These are phyloP conservation scores for Penstemon davidsonii DNA, from an alignment of 257 asterid species.

Conservation along the genomic window DNA sequence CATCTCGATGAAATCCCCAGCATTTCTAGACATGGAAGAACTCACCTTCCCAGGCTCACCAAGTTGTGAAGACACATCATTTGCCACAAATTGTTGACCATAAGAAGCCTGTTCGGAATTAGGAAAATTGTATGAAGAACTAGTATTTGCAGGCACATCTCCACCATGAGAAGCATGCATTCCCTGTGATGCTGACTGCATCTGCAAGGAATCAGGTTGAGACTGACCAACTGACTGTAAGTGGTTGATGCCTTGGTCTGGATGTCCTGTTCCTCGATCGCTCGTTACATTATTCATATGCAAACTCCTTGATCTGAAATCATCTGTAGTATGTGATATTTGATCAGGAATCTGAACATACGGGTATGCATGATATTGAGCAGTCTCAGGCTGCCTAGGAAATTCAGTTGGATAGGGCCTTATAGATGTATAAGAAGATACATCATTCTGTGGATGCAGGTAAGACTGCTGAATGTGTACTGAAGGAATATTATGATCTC, in stretches of 20 bases:
- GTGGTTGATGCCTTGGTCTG: slow-evolving; percentile 37
- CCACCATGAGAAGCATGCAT: slow-evolving; percentile 40
- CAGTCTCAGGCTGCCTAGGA: slow-evolving; percentile 38
- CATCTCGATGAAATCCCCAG: slow-evolving; percentile 48
- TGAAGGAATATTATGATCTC: slow-evolving; percentile 40
- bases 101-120: slow-evolving; percentile 40
- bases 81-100: slow-evolving; percentile 40
- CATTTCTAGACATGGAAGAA: slow-evolving; percentile 44
- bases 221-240: slow-evolving; percentile 37
- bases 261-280: slow-evolving; percentile 32
- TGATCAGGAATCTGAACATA: slow-evolving; percentile 38
- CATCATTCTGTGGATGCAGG: slow-evolving; percentile 41
- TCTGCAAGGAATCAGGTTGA: slow-evolving; percentile 38
- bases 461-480: slow-evolving; percentile 47
- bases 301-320: slow-evolving; percentile 39
- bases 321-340: slow-evolving; percentile 34
- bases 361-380: slow-evolving; percentile 48
- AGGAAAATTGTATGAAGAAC: slow-evolving; percentile 37
- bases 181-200: slow-evolving; percentile 43
- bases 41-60: slow-evolving; percentile 40
- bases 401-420: slow-evolving; percentile 44
- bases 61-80: slow-evolving; percentile 34
- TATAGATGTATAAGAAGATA: slow-evolving; percentile 41
- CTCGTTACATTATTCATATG: slow-evolving; percentile 39
- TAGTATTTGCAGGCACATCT: slow-evolving; percentile 43